Base-by-base conservation (phyloP, 2,329 filamentous ascomycete genomes). In the Diaporthe amygdali region DNA sequence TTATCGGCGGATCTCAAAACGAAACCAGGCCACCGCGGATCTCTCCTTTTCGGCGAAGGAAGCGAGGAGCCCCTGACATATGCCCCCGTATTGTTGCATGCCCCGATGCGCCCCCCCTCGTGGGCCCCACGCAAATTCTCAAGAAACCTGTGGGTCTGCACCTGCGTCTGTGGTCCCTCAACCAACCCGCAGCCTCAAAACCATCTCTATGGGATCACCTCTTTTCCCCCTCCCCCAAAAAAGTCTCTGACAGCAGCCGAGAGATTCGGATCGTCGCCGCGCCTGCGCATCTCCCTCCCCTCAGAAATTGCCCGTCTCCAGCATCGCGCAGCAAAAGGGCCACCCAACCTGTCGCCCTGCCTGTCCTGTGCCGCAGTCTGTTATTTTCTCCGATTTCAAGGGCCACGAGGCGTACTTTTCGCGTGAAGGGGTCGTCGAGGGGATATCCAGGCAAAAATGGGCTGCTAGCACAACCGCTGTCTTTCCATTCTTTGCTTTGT, bases 231-330 rank as follows among this genome's bases (percentile, higher is more conserved):
- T 30, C 30, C 41, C 66, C 44, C n/a, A 25, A 47, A 68, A 68
- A 46, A 39, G 20, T 59, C 66, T 68, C 66, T 69, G 32, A 39
- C 49, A 66, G 10, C 54, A 52, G 6, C 66, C 37, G 55, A 52
- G 70, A 72, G 44, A 72, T 72, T 72, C 70, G 55, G 70, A 72
- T 72, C 70, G 59, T 70, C 70, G 61, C 70, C 15, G 27, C 15
- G 51, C 64, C 47, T 46, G 46, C 66, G 66, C 47, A 51, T 56
- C 66, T 59, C 66, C 55, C 54, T 15, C 56, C 34, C 27, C 51
- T 34, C 39, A 59, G 69, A 59, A 44, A 68, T 63, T 52, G 52
- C 20, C 47, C 25, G 34, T 51, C 27, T 59, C 46, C 52, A 51
- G 39, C 52, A 47, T 12, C 44, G 41, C 59, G 44, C 59, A 25